A percentile compares a stretch with the other conserved stretches of the same genome.
phyloP scores from a whole-genome alignment of 2,329 filamentous ascomycete species.

The Blumeria graminis region DNA sequence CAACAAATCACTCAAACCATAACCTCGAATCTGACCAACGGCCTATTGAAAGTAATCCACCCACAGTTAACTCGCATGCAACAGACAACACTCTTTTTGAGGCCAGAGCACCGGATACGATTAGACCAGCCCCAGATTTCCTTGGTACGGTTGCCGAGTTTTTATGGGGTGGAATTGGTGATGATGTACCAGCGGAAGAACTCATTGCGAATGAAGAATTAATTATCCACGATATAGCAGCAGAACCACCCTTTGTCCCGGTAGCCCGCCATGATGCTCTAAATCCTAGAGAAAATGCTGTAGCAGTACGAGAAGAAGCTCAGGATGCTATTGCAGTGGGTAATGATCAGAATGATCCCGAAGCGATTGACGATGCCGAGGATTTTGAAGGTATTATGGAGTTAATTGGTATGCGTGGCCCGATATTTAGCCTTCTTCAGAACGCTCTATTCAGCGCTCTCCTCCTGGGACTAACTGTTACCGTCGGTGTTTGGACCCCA shows the following conservation, averaged over 20 bases:
- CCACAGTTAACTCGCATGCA: too few relatives aligned
- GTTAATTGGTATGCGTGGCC: slow-evolving; percentile 86
- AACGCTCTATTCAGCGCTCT: slow-evolving; percentile 89
- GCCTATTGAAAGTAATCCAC: too few relatives aligned
- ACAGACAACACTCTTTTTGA: neutral
- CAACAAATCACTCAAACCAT: too few relatives aligned
- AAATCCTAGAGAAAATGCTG: slow-evolving; percentile 14
- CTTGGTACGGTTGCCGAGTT: slow-evolving; percentile 28
- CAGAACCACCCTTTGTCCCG: slow-evolving; percentile 35
- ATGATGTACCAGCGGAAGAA: slow-evolving; percentile 19
- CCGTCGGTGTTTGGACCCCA: slow-evolving; percentile 66
- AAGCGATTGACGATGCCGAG: slow-evolving; percentile 64
- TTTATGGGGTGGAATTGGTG: slow-evolving; percentile 32
- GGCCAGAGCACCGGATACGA: slow-evolving; percentile 4
- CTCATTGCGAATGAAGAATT: slow-evolving; percentile 30
- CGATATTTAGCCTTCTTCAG: slow-evolving; percentile 69
- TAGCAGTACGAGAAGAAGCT: slow-evolving; percentile 31
- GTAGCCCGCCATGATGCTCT: slow-evolving; percentile 11
- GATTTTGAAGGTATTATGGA: slow-evolving; percentile 93
- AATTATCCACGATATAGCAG: slow-evolving; percentile 30
- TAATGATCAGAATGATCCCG: slow-evolving; percentile 51
- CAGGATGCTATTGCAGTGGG: slow-evolving; percentile 42
- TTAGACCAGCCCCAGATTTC: slow-evolving; percentile 16
- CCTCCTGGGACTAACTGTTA: slow-evolving; percentile 67
- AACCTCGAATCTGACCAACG: too few relatives aligned